Evolutionary conservation across 768 basidiomycete genomes (phyloP), one percentile per base, ranked within the genome.

Genomic region (Suillus americanus): DNA sequence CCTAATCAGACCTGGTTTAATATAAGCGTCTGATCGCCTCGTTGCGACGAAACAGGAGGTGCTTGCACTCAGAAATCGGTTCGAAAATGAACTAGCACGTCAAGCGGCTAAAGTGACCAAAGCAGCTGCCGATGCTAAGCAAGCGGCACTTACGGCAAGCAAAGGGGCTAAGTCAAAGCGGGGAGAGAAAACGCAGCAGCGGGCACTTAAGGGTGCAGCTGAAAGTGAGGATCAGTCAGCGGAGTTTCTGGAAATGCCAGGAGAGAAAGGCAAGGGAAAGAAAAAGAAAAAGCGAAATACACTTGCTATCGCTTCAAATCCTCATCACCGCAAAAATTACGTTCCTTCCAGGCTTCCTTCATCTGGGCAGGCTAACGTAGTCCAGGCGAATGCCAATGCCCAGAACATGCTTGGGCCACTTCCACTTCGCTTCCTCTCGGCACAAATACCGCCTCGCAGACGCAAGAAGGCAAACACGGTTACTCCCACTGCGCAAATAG

Each of bases 241-340:
- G 14, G 80, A 83, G 62, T 77, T 74, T 63, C 69, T 76, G 59
- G 83, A 85, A 55, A 75, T 77, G 67, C 69, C 76, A 68, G 70
- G 69, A 38, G 71, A 67, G 12, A 75, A 75, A 67, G 60, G 60
- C 64, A 72, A 72, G 62, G 70, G 78, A 65, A 71, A 70, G 65
- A 95, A 94, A 85, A 96, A 96, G 86, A 98, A 97, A 87, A 98
- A 97, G 79, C 86, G 94, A 57, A 90, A 90, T 57, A 90, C 90
- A 5, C 81, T 94, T 38, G 94, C 95, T 53, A 97, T 97, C 74
- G 94, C 94, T 53, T 91, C 92, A 61, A 97, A 99, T 73, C 95
- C 94, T 3, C 97, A 99, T 78, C 96, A 97, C 79, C 83, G 96
- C 64, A 84, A 91, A 72, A 98, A 98, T 80, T 99, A 95, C 78